Evolutionary conservation across 2,329 filamentous ascomycete genomes (phyloP), one percentile per base, ranked within the genome.

Genomic region (Leptographium procerum): DNA sequence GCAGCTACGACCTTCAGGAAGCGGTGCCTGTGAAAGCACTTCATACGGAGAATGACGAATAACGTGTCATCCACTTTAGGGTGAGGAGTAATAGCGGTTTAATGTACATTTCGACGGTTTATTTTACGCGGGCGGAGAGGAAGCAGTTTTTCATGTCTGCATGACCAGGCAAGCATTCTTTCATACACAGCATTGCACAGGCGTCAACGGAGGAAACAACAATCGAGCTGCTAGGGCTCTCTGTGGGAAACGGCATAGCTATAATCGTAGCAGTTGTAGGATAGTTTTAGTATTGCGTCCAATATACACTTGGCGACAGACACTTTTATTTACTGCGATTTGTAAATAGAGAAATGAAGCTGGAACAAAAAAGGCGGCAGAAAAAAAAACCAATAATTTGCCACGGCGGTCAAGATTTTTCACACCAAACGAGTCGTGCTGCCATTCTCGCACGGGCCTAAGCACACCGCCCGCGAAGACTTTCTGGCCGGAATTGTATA

Each of bases 401-500:
- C 19, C 9, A 16, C 19, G 52, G 53, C 53, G 53, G 53, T 55
- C 16, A 43, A 28, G 24, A 2, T 19, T 29, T 22, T 52, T 52
- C 22, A 22, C 14, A 9, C 16, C 11, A 13, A 16, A 26, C 8
- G 1, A 16, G n/a, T n/a, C n/a, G n/a, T 11, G 29, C 50, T 19
- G 3, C 19, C 10, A n/a, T 13, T 14, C 54, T 33, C 51, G 60
- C 60, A 59, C 60, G 57, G 58, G 47, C 58, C 53, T 24, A 19
- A 3, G 8, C 47, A 4, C 22, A 24, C n/a, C 29, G 31, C n/a
- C 55, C 28, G n/a, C 16, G 19, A 24, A 31, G 2, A 11, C 13
- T 45, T 55, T n/a, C 54, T 13, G 4, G 6, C 28, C 40, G 4
- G 28, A 16, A 3, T n/a, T n/a, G 56, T 80, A 79, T 78, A 78